A percentile compares a stretch with the other conserved stretches of the same genome.
Evolutionary conservation across 2,329 filamentous ascomycete species (phyloP).

Genomic region (Xylaria sp.): DNA sequence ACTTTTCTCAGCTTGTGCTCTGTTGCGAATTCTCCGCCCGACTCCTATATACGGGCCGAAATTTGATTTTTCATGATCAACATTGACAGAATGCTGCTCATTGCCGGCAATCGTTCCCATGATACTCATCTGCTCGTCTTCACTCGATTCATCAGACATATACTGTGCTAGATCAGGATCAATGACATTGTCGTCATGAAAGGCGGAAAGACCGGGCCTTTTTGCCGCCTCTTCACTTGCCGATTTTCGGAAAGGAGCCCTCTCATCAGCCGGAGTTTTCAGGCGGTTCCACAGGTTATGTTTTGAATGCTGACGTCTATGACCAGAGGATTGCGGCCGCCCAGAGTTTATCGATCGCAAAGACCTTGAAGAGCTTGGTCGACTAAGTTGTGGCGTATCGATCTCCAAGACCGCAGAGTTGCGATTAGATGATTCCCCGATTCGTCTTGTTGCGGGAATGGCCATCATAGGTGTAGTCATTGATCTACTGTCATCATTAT

Average conservation of each 20-base stretch:
- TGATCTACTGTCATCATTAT: constrained; percentile 61
- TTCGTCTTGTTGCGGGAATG: constrained; percentile 71
- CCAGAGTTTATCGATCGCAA: constrained; percentile 76
- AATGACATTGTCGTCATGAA: constrained; percentile 98
- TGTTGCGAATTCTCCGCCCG: constrained; percentile 77
- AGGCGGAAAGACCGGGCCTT: constrained; percentile 81
- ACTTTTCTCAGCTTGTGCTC: constrained; percentile 77
- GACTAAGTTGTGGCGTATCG: constrained; percentile 80
- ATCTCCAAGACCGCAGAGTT: constrained; percentile 91
- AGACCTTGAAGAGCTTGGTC: constrained; percentile 94
- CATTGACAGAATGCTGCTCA: constrained; percentile 70
- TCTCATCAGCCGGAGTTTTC: constrained; percentile 77
- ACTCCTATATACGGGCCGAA: constrained; percentile 78
- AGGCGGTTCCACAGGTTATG: constrained; percentile 83
- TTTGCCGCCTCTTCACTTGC: constrained; percentile 72
- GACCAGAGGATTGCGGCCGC: constrained; percentile 80
- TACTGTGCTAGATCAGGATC: constrained; percentile 95
- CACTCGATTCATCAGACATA: constrained; percentile 95
- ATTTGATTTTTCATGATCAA: constrained; percentile 78
- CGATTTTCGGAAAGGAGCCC: constrained; percentile 85
- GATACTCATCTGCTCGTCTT: constrained; percentile 89
- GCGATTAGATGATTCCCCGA: constrained; percentile 81
- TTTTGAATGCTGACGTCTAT: constrained; percentile 88
- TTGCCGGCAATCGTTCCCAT: constrained; percentile 78
- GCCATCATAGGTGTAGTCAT: constrained; percentile 77